A percentile compares a stretch with the other conserved stretches of the same genome.
Evolutionary conservation across 2,329 filamentous ascomycete species (phyloP).

Genomic region (Neofusicoccum kwambonambiense): DNA sequence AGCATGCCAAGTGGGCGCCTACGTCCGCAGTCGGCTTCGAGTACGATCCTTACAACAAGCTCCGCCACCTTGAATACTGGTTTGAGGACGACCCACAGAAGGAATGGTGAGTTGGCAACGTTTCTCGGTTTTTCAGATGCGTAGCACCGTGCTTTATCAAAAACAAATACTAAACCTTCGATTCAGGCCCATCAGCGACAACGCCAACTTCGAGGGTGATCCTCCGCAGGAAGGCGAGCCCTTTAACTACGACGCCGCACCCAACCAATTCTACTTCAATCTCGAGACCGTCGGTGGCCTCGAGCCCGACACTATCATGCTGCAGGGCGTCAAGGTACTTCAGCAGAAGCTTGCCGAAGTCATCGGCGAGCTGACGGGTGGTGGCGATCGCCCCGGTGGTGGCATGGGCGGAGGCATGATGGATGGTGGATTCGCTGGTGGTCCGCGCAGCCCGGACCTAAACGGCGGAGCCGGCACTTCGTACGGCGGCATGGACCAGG

Average conservation of each 20-base stretch:
- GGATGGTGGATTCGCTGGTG: slow-evolving; percentile 51
- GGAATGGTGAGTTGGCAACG: slow-evolving; percentile 69
- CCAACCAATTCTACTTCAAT: slow-evolving; percentile 86
- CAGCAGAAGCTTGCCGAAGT: slow-evolving; percentile 87
- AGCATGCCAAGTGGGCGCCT: slow-evolving; percentile 97
- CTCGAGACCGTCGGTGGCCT: slow-evolving; percentile 86
- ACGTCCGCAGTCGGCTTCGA: slow-evolving; percentile 92
- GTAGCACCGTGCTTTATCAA: too few species aligned
- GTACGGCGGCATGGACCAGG: slow-evolving; percentile 57
- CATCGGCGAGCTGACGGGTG: slow-evolving; percentile 63
- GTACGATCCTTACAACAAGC: slow-evolving; percentile 96
- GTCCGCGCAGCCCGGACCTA: slow-evolving; percentile 61
- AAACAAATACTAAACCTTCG: too few species aligned
- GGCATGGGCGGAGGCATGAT: slow-evolving; percentile 40
- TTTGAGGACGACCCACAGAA: slow-evolving; percentile 79
- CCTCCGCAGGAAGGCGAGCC: slow-evolving; percentile 76
- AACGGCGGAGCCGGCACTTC: slow-evolving; percentile 37
- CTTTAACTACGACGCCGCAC: slow-evolving; percentile 88
- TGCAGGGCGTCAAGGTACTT: slow-evolving; percentile 81
- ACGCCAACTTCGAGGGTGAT: slow-evolving; percentile 72
- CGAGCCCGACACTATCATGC: slow-evolving; percentile 84
- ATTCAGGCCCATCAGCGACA: slow-evolving; percentile 74
- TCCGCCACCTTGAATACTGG: slow-evolving; percentile 91
- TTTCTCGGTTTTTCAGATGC: neutral
- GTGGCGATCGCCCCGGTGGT: slow-evolving; percentile 31